These are phyloP conservation scores for Dicorynia guianensis DNA, from an alignment of 306 rosid species.

Conservation along the genomic window DNA sequence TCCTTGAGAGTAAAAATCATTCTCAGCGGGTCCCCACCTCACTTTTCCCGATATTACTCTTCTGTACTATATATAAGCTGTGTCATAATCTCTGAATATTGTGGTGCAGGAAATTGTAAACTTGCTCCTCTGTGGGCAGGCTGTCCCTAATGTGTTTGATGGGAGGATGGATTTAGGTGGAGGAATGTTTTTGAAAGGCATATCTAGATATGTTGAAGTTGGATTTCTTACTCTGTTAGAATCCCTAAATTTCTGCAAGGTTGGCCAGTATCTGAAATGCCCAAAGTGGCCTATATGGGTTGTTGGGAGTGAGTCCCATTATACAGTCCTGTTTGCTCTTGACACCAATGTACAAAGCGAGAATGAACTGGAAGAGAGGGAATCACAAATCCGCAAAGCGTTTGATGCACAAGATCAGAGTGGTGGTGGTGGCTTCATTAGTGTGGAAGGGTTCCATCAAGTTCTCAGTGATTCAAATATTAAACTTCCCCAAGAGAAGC, in stretches of 20 bases:
- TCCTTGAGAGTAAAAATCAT: too few species aligned
- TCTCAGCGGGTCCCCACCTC: too few species aligned
- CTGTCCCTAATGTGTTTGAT: constrained; percentile 91
- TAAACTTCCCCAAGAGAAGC: constrained; percentile 71
- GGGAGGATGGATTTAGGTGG: constrained; percentile 96
- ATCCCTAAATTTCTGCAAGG: constrained; percentile 91
- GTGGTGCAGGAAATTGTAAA: constrained; percentile 86
- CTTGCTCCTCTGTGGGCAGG: constrained; percentile 88
- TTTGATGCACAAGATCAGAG: constrained; percentile 96
- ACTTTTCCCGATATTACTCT: too few species aligned
- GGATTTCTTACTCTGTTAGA: constrained; percentile 91
- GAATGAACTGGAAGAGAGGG: constrained; percentile 95
- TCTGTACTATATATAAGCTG: too few species aligned
- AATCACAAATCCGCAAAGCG: constrained; percentile 86
- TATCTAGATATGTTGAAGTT: constrained; percentile 83
- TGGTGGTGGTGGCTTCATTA: constrained; percentile 96
- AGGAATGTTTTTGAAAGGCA: constrained; percentile 90
- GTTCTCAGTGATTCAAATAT: constrained; percentile 75
- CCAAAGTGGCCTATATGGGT: constrained; percentile 99
- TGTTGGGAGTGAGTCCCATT: constrained; percentile 94
- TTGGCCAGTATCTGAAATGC: constrained; percentile 81
- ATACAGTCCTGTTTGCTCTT: constrained; percentile 88
- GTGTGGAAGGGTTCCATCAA: constrained; percentile 90
- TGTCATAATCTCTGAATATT: constrained; percentile 18
- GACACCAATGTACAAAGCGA: constrained; percentile 83